phyloP scores from a whole-genome alignment of 139 green algal species.

The Coelastrella sp. region DNA sequence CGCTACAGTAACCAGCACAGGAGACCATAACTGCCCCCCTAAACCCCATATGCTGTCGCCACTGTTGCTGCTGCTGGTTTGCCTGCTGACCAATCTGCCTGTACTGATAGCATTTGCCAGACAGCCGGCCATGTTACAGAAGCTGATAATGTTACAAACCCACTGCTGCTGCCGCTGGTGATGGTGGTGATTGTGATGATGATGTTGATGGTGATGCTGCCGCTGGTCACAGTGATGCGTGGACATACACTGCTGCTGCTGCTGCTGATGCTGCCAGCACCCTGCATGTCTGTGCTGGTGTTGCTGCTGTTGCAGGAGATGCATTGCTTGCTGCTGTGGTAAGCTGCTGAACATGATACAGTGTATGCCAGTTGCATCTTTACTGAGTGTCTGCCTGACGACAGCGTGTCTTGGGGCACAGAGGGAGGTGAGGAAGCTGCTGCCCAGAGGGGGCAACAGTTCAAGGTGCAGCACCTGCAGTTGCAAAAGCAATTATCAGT shows the following conservation, averaged over 20 bases:
- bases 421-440: slow-evolving; percentile 3
- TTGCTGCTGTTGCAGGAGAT: neutral
- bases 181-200: neutral
- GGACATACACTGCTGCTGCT: neutral
- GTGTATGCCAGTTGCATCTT: neutral
- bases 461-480: slow-evolving; percentile 32
- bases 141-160: slow-evolving; percentile 17
- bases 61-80: slow-evolving; percentile 8
- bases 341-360: slow-evolving; percentile 39
- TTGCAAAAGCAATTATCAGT: no score
- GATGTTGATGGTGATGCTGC: neutral
- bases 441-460: neutral
- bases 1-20: slow-evolving; percentile 9
- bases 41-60: neutral
- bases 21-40: slow-evolving; percentile 7
- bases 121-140: neutral
- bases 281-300: neutral
- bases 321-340: neutral
- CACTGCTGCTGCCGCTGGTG: slow-evolving; percentile 25
- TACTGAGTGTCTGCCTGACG: neutral
- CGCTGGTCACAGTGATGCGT: neutral
- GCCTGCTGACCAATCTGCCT: neutral
- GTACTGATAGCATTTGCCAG: neutral
- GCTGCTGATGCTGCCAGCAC: slow-evolving; percentile 23
- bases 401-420: slow-evolving; percentile 13